A percentile compares a stretch with the other conserved stretches of the same genome.
phyloP scores from a whole-genome alignment of 148 eudicot genomes.

The Amaranthus cruentus region DNA sequence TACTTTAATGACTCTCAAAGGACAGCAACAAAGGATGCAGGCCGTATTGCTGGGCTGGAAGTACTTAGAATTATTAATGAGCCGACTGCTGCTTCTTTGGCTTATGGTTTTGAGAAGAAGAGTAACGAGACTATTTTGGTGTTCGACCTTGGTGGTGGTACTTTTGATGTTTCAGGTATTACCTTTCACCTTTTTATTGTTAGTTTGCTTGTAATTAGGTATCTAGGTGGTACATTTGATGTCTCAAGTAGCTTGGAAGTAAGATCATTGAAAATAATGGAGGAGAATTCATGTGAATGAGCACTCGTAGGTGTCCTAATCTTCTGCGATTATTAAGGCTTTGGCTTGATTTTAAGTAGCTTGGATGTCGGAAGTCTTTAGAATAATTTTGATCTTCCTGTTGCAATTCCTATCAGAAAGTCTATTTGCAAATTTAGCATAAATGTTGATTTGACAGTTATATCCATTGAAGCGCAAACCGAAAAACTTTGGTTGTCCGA shows the following conservation, averaged over 20 bases:
- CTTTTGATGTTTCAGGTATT: conserved; percentile 98
- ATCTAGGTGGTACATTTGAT: not conserved
- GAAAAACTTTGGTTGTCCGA: too few species aligned
- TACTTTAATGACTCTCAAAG: conserved; percentile 97
- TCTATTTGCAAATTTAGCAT: too few species aligned
- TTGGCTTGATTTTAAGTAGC: too few species aligned
- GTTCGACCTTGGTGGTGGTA: conserved; percentile 99
- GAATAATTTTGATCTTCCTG: too few species aligned
- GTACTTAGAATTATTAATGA: conserved; percentile 92
- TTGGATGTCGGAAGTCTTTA: too few species aligned
- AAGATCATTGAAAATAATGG: too few species aligned
- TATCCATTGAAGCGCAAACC: too few species aligned
- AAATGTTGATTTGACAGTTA: too few species aligned
- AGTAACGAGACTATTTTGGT: conserved; percentile 90
- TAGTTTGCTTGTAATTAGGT: not conserved
- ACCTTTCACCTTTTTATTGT: not conserved
- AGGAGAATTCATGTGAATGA: too few species aligned
- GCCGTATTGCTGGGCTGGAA: conserved; percentile 93
- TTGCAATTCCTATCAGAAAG: too few species aligned
- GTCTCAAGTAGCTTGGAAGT: not conserved
- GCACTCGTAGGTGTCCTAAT: too few species aligned
- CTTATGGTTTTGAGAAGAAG: conserved; percentile 98
- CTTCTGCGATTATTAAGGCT: too few species aligned
- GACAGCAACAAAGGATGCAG: conserved; percentile 97
- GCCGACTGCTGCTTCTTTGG: conserved; percentile 95